Percentiles rank a stretch among this genome's conserved stretches.
Conservation (phyloP, 2,329 filamentous ascomycete species). For the Colletotrichum godetiae region DNA sequence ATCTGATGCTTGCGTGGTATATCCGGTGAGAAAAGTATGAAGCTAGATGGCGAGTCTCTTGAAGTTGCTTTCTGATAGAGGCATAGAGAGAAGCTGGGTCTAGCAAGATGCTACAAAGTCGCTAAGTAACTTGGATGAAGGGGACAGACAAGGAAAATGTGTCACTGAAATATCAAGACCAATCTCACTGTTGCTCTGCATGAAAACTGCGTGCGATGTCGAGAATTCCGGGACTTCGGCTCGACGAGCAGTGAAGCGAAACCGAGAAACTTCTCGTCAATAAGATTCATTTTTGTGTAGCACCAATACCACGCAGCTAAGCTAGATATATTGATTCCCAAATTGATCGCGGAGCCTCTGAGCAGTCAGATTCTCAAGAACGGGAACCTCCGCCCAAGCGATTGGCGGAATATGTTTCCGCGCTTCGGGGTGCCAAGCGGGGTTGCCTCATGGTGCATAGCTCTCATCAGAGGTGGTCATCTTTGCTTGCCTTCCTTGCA, state of each 20-base stretch:
- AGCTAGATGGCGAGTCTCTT: not conserved
- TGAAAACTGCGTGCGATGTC: not conserved
- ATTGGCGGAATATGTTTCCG: slow-evolving; percentile 24
- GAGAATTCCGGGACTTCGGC: not conserved
- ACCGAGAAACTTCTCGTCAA: not conserved
- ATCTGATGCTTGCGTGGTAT: not conserved
- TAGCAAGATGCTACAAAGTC: not conserved
- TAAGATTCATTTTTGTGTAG: not conserved
- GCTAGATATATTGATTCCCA: not conserved
- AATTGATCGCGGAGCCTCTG: slow-evolving; percentile 6
- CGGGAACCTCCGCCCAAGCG: not conserved
- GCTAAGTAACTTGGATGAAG: too few species aligned
- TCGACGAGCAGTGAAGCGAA: not conserved
- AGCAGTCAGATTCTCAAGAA: not conserved
- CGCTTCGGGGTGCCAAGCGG: not conserved
- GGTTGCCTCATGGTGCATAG: not conserved
- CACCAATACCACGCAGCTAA: not conserved
- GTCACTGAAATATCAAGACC: too few species aligned
- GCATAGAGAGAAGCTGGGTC: not conserved
- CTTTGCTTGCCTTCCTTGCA: not conserved
- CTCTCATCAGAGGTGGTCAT: not conserved
- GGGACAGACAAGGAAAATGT: too few species aligned
- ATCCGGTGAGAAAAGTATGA: not conserved
- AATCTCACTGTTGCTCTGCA: too few species aligned
- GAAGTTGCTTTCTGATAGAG: not conserved